Base-by-base conservation (phyloP, 116 monocot species). In the Zostera marina region DNA sequence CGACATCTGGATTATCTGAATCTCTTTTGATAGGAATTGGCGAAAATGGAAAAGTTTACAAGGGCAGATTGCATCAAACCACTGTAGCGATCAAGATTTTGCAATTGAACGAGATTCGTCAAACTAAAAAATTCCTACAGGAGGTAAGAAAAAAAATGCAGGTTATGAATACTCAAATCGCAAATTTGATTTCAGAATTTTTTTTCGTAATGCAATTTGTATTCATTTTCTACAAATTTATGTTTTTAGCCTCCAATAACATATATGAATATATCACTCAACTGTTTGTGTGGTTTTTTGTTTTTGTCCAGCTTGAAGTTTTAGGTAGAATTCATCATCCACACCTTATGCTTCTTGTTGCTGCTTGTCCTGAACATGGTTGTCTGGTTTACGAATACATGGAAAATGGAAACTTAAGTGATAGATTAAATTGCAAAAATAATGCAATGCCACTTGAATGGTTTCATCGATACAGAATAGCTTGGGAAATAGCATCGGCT, bases 331-430 rank as follows among this genome's bases (percentile, higher is more conserved):
- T 81, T 54, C 75, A 65, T n/a, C 87, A 87, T 61, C 87, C 78
- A 0, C 78, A 87, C 62, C 47, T 87, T 51, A 68, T 87, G 42
- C 63, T 79, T 60, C 76, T 87, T 14, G 65, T 87, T 5, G 87
- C 81, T 66, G 87, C 81, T 1, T 87, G 87, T 52, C 75, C 69
- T 11, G 75, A 81, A 16, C 65, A 32, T 13, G 69, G 81, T 13
- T 87, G 81, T 61, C 57, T 87, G 42, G 77, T 85, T 14, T 85
- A 85, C 17, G 85, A 85, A 39, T 77, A 74, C 72, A 85, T 85
- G 85, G 77, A 87, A 65, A 81, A 81, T 48, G 87, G 87, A 22
- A 87, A 79, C 59, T 65, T 87, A 39, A 73, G 76, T 56, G 87
- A 87, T 41, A 70, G 87, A 42, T 41, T 87, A 41, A 73, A 67